Evolutionary conservation across 345 rosid species (phyloP).

Genomic region (Geranium rotundifolium): DNA sequence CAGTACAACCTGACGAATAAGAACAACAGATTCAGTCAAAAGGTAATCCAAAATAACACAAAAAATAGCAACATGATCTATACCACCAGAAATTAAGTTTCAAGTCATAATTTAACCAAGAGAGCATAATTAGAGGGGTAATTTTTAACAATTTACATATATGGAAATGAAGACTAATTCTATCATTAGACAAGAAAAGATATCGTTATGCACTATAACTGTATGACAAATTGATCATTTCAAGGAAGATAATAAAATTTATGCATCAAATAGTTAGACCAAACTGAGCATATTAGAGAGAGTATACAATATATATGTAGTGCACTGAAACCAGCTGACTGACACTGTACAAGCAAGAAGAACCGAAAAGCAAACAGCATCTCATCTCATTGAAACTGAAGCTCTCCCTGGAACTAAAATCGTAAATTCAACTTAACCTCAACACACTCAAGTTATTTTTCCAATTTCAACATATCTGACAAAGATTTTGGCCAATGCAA

Average conservation of each 20-base stretch:
- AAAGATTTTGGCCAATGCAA: background rate
- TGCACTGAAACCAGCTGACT: too few species aligned
- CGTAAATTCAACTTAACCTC: background rate
- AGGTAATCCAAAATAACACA: background rate
- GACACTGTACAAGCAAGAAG: too few species aligned
- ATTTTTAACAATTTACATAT: background rate
- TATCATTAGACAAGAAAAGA: background rate
- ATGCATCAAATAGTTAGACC: too few species aligned
- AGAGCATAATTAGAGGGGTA: background rate
- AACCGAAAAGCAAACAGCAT: too few species aligned
- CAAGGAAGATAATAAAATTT: too few species aligned
- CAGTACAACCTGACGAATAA: conserved; percentile 46
- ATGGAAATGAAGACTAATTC: background rate
- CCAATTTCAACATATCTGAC: background rate
- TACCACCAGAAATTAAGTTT: background rate
- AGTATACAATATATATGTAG: too few species aligned
- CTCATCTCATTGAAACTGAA: background rate
- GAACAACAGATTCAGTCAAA: background rate
- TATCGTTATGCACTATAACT: too few species aligned
- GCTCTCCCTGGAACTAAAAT: background rate
- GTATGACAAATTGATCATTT: too few species aligned
- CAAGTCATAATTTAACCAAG: background rate
- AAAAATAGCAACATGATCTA: background rate
- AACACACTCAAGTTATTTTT: background rate
- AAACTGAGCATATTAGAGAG: too few species aligned